phyloP scores from a whole-genome alignment of 176 grass and related monocot genomes.

The Avena atlantica region DNA sequence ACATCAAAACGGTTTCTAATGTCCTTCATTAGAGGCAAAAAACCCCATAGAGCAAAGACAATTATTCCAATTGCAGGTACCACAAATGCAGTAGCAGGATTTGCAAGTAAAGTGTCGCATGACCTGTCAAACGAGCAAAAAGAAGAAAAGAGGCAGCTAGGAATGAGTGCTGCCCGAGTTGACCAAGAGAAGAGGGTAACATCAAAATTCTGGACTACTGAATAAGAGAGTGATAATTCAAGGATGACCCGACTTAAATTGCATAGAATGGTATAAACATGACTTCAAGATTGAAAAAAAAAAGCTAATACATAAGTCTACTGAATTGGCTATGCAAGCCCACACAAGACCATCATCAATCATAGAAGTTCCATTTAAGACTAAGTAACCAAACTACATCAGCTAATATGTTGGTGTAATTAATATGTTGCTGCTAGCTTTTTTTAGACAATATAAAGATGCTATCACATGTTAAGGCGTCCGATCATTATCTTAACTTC shows the following conservation, averaged over 20 bases:
- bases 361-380: slow-evolving; percentile 8
- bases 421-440: slow-evolving; percentile 12
- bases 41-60: slow-evolving; percentile 84
- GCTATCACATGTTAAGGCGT: slow-evolving; percentile 22
- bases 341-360: not conserved
- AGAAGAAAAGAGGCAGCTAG: slow-evolving; percentile 24
- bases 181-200: no score
- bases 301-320: slow-evolving; percentile 8
- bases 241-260: slow-evolving; percentile 8
- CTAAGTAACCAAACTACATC: slow-evolving; percentile 16
- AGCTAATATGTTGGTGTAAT: not conserved
- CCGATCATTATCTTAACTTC: slow-evolving; percentile 31
- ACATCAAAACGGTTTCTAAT: slow-evolving; percentile 87
- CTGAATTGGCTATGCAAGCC: not conserved
- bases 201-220: no score
- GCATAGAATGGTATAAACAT: not conserved
- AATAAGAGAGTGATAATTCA: slow-evolving; percentile 29
- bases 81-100: slow-evolving; percentile 65
- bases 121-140: slow-evolving; percentile 61
- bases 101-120: slow-evolving; percentile 67
- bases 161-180: no score
- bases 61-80: slow-evolving; percentile 85
- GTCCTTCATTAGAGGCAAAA: slow-evolving; percentile 74
- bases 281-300: slow-evolving; percentile 25
- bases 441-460: not conserved